Conservation (phyloP, 306 rosid genomes). For the Quercus suber region DNA sequence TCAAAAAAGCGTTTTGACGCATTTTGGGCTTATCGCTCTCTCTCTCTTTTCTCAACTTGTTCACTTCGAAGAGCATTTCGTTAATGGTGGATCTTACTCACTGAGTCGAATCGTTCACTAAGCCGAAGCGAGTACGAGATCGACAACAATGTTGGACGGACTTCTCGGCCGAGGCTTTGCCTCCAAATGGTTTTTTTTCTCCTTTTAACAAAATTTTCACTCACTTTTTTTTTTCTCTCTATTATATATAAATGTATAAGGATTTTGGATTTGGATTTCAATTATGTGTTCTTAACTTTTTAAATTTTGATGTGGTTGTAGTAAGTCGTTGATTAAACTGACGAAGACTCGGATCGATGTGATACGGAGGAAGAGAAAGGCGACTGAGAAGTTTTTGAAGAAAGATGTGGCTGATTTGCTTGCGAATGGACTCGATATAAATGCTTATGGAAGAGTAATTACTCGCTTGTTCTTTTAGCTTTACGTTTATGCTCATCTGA, state of each 20-base stretch:
- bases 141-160: slow-evolving; percentile 68
- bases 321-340: slow-evolving; percentile 75
- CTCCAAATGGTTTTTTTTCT: slow-evolving; percentile 68
- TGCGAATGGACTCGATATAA: slow-evolving; percentile 63
- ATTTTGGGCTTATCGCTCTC: slow-evolving; percentile 4
- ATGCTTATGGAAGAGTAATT: slow-evolving; percentile 84
- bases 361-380: slow-evolving; percentile 88
- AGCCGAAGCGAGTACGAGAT: slow-evolving; percentile 21
- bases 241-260: neutral
- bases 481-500: slow-evolving; percentile 8
- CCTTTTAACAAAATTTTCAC: neutral
- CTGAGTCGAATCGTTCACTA: slow-evolving; percentile 26
- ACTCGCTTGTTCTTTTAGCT: neutral
- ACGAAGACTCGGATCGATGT: slow-evolving; percentile 92
- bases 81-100: slow-evolving; percentile 25
- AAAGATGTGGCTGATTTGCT: slow-evolving; percentile 88
- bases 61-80: slow-evolving; percentile 25
- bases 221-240: neutral
- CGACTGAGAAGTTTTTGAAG: slow-evolving; percentile 86
- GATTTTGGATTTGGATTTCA: neutral
- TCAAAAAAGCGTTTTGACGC: slow-evolving; percentile 14
- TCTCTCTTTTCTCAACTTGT: neutral
- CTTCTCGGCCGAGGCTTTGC: slow-evolving; percentile 83
- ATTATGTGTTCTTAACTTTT: slow-evolving; percentile 2
- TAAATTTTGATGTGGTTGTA: slow-evolving; percentile 20